Conservation (phyloP, 495 filamentous ascomycete genomes). For the Lasiosphaeria ovina region DNA sequence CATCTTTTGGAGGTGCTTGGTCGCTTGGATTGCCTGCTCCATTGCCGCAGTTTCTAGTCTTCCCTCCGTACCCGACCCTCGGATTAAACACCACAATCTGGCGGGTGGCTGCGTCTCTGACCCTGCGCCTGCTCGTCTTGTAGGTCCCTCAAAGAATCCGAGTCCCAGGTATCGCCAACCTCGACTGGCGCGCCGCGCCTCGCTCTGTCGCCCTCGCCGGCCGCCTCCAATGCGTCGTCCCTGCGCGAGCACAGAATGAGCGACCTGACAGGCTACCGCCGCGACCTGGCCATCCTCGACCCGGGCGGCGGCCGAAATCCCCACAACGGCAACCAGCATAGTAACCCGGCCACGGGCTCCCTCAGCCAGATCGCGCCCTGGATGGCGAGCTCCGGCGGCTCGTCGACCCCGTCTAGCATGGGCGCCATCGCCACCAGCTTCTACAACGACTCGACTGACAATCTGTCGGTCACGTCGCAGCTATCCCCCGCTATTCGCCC, state of each 20-base stretch:
- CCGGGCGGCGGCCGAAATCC: slow-evolving; percentile 51
- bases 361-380: slow-evolving; percentile 47
- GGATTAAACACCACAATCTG: slow-evolving; percentile 19
- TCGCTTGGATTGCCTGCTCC: slow-evolving; percentile 3
- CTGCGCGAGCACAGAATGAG: slow-evolving; percentile 49
- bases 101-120: slow-evolving; percentile 24
- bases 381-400: slow-evolving; percentile 41
- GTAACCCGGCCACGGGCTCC: slow-evolving; percentile 50
- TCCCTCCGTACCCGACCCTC: background rate
- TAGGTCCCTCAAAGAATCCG: slow-evolving; percentile 40
- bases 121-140: slow-evolving; percentile 18
- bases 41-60: no score
- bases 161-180: slow-evolving; percentile 53
- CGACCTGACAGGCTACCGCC: slow-evolving; percentile 63
- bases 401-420: slow-evolving; percentile 29
- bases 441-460: slow-evolving; percentile 66
- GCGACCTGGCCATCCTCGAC: slow-evolving; percentile 68
- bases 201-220: slow-evolving; percentile 48
- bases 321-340: slow-evolving; percentile 45
- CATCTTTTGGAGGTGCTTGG: no score
- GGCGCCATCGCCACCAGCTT: slow-evolving; percentile 47
- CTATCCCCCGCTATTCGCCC: slow-evolving; percentile 67
- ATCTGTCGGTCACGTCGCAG: slow-evolving; percentile 55
- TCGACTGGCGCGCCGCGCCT: slow-evolving; percentile 40
- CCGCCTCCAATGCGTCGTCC: slow-evolving; percentile 43